phyloP scores from a whole-genome alignment of 768 basidiomycete genomes.

The Tylopilus subfusipes region DNA sequence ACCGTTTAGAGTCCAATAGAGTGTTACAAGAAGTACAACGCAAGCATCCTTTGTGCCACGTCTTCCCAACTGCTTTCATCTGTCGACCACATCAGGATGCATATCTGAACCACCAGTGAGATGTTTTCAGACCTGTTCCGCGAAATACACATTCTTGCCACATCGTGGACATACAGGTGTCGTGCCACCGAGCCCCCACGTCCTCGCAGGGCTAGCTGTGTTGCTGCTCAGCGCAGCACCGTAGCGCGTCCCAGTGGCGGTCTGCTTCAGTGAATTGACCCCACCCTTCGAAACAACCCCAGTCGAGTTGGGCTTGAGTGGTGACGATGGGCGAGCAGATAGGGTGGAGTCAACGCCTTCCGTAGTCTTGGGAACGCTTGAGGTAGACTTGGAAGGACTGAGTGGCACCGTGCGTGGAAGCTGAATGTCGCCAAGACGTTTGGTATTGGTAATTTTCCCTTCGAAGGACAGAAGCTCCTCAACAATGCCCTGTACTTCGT shows the following conservation, averaged over 20 bases:
- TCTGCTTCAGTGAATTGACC: conserved; percentile 36
- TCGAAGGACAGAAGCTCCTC: conserved; percentile 25
- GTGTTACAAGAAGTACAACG: conserved; percentile 73
- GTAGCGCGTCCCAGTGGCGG: conserved; percentile 63
- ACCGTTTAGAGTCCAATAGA: conserved; percentile 62
- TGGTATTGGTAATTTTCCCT: conserved; percentile 42
- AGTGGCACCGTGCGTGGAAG: conserved; percentile 57
- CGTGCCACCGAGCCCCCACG: conserved; percentile 50
- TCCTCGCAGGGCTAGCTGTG: conserved; percentile 39
- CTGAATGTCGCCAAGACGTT: conserved; percentile 41
- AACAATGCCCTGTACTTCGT: conserved; percentile 29
- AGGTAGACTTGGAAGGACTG: conserved; percentile 32
- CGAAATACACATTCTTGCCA: conserved; percentile 77
- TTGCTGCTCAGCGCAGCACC: conserved; percentile 51
- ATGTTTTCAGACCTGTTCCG: conserved; percentile 58
- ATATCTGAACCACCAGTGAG: neutral
- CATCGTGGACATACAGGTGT: conserved; percentile 67
- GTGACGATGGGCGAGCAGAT: conserved; percentile 22
- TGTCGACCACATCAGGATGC: conserved; percentile 26
- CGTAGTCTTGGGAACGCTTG: conserved; percentile 2
- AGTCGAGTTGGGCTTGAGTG: conserved; percentile 26
- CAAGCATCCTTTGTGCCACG: conserved; percentile 73
- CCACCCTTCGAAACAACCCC: conserved; percentile 11
- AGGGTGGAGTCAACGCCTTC: neutral
- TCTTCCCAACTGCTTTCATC: conserved; percentile 81